Percentiles rank a stretch among this genome's conserved stretches.
phyloP scores from a whole-genome alignment of 768 basidiomycete genomes.

The Infundibulicybe gibba region DNA sequence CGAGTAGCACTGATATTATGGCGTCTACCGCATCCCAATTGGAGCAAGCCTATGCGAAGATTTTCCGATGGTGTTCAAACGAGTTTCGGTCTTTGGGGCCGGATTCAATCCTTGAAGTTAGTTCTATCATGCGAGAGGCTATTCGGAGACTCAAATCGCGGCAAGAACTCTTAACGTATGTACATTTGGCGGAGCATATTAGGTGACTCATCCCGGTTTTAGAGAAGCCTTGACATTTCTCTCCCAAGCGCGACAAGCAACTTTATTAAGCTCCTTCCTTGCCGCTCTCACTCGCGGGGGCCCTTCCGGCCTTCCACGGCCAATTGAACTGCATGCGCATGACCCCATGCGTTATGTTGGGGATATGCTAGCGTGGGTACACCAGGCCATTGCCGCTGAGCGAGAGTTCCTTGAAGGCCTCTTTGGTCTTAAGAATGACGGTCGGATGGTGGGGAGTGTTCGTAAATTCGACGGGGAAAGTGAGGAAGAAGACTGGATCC shows the following conservation, averaged over 20 bases:
- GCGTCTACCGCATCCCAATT: constrained; percentile 74
- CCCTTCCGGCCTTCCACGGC: constrained; percentile 79
- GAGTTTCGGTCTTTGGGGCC: constrained; percentile 80
- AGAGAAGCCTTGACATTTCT: constrained; percentile 74
- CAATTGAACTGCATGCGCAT: constrained; percentile 97
- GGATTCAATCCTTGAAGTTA: constrained; percentile 72
- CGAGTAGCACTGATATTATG: constrained; percentile 81
- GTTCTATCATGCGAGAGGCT: constrained; percentile 61
- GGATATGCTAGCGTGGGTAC: constrained; percentile 98
- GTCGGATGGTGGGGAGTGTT: constrained; percentile 75
- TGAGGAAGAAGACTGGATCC: constrained; percentile 78
- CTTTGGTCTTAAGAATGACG: constrained; percentile 66
- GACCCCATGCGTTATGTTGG: constrained; percentile 96
- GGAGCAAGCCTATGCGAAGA: constrained; percentile 88
- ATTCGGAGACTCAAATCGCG: constrained; percentile 71
- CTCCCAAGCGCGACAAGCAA: constrained; percentile 77
- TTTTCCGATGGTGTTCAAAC: constrained; percentile 79
- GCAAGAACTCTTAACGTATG: constrained; percentile 74
- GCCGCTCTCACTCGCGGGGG: constrained; percentile 87
- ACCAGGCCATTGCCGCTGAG: constrained; percentile 93
- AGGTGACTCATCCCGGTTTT: neutral
- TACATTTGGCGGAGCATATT: constrained; percentile 1
- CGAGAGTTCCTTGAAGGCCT: constrained; percentile 89
- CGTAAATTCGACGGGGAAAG: constrained; percentile 43
- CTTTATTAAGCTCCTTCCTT: constrained; percentile 79